These are phyloP conservation scores for Phytophthora pistaciae DNA, from an alignment of 352 stramenopile genomes.

Conservation along the genomic window DNA sequence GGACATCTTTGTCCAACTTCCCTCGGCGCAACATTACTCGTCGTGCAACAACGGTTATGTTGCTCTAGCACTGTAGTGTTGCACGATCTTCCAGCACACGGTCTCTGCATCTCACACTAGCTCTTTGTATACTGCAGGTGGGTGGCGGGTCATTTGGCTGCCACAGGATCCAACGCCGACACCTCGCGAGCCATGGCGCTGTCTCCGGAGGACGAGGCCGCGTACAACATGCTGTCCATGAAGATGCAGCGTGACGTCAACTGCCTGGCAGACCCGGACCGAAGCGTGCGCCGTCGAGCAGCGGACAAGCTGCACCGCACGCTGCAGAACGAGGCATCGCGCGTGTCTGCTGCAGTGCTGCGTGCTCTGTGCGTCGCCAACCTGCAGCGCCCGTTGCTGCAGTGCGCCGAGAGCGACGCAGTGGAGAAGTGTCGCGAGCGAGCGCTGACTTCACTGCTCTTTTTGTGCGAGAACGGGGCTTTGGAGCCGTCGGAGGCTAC, in stretches of 20 bases:
- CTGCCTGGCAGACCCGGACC: slow-evolving; percentile 77
- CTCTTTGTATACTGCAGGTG: slow-evolving; percentile 19
- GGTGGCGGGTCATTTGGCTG: slow-evolving; percentile 27
- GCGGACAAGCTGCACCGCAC: slow-evolving; percentile 75
- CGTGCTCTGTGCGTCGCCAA: slow-evolving; percentile 50
- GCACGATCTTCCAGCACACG: slow-evolving; percentile 30
- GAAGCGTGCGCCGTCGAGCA: slow-evolving; percentile 72
- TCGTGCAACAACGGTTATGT: neutral
- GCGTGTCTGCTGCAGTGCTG: slow-evolving; percentile 45
- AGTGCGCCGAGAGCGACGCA: slow-evolving; percentile 53
- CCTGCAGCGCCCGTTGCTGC: slow-evolving; percentile 59
- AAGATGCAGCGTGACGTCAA: slow-evolving; percentile 89
- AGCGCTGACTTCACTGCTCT: slow-evolving; percentile 64
- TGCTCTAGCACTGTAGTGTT: slow-evolving; percentile 17
- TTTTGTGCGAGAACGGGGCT: slow-evolving; percentile 59
- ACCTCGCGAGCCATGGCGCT: slow-evolving; percentile 44
- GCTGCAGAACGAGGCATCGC: slow-evolving; percentile 54
- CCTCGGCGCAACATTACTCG: neutral
- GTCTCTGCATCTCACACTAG: slow-evolving; percentile 22
- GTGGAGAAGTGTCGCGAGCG: slow-evolving; percentile 88
- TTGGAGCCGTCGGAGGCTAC: slow-evolving; percentile 49
- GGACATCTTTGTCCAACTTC: neutral
- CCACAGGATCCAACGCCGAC: slow-evolving; percentile 14
- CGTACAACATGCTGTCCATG: slow-evolving; percentile 74
- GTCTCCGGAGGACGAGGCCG: slow-evolving; percentile 55